phyloP scores from a whole-genome alignment of 495 filamentous ascomycete genomes.

The Baudoinia panamericana region DNA sequence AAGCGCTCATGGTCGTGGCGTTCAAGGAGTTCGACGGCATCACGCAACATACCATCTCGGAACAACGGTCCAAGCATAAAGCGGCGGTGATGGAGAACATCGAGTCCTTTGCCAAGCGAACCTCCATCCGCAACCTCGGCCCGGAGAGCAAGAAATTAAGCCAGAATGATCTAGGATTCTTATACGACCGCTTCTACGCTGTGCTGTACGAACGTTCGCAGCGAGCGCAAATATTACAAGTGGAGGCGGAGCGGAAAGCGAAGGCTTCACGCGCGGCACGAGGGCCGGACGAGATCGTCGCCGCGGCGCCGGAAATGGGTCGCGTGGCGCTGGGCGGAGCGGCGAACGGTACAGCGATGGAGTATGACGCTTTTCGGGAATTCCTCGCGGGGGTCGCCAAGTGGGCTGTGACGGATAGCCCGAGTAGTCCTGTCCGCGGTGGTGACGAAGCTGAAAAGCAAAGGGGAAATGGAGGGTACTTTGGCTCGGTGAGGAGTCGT shows the following conservation, averaged over 20 bases:
- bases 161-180: slow-evolving; percentile 67
- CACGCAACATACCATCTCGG: slow-evolving; percentile 79
- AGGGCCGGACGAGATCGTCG: slow-evolving; percentile 36
- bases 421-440: slow-evolving; percentile 43
- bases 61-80: slow-evolving; percentile 83
- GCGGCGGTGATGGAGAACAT: slow-evolving; percentile 84
- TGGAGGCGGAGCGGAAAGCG: slow-evolving; percentile 49
- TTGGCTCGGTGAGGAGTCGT: slow-evolving; percentile 37
- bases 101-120: slow-evolving; percentile 92
- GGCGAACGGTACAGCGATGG: slow-evolving; percentile 83
- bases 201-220: slow-evolving; percentile 84
- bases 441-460: slow-evolving; percentile 32
- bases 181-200: slow-evolving; percentile 89
- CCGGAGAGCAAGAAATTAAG: slow-evolving; percentile 85
- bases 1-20: slow-evolving; percentile 95
- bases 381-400: slow-evolving; percentile 77
- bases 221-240: slow-evolving; percentile 51
- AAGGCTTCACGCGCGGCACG: slow-evolving; percentile 46
- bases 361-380: slow-evolving; percentile 89
- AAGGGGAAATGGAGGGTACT: slow-evolving; percentile 41
- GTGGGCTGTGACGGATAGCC: slow-evolving; percentile 82
- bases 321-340: slow-evolving; percentile 62
- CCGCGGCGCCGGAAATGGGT: slow-evolving; percentile 47
- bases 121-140: slow-evolving; percentile 87
- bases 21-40: slow-evolving; percentile 96